Evolutionary conservation across 2,329 filamentous ascomycete genomes (phyloP).

Genomic region (Pochonia chlamydosporia): DNA sequence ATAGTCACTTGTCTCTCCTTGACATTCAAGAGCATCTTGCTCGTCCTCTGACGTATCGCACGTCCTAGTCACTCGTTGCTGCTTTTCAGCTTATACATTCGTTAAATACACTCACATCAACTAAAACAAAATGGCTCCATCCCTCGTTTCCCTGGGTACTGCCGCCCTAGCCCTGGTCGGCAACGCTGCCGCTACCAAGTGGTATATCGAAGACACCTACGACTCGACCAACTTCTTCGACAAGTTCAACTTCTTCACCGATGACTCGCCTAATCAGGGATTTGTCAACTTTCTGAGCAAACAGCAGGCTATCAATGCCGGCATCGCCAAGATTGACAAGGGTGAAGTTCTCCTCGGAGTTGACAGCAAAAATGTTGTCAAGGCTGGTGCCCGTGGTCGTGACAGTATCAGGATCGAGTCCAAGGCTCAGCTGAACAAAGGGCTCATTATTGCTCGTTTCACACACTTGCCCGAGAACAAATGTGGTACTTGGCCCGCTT

Average conservation of each 20-base stretch:
- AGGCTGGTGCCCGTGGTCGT: constrained; percentile 27
- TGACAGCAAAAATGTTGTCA: constrained; percentile 23
- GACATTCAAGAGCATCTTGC: constrained; percentile 14
- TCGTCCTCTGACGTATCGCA: constrained; percentile 37
- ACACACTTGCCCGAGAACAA: constrained; percentile 59
- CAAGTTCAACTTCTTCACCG: constrained; percentile 38
- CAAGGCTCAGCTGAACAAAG: constrained; percentile 55
- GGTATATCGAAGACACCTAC: constrained; percentile 35
- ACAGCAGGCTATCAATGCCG: constrained; percentile 26
- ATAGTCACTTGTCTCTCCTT: background rate
- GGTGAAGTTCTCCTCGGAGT: constrained; percentile 34
- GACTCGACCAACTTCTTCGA: constrained; percentile 39
- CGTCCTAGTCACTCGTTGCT: constrained; percentile 36
- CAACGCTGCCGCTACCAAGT: constrained; percentile 24
- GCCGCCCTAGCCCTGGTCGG: constrained; percentile 31
- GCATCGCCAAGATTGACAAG: constrained; percentile 26
- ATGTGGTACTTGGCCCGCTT: constrained; percentile 69
- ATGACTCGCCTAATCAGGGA: constrained; percentile 56
- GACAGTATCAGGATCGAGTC: constrained; percentile 61
- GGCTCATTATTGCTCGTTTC: constrained; percentile 65
- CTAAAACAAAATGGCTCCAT: constrained; percentile 30
- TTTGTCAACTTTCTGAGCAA: constrained; percentile 51
- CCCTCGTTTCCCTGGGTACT: constrained; percentile 32
- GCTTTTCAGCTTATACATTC: constrained; percentile 13
- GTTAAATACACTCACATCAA: constrained; percentile 16